Evolutionary conservation across 2,329 filamentous ascomycete species (phyloP).

Genomic region (Periconia sp.): DNA sequence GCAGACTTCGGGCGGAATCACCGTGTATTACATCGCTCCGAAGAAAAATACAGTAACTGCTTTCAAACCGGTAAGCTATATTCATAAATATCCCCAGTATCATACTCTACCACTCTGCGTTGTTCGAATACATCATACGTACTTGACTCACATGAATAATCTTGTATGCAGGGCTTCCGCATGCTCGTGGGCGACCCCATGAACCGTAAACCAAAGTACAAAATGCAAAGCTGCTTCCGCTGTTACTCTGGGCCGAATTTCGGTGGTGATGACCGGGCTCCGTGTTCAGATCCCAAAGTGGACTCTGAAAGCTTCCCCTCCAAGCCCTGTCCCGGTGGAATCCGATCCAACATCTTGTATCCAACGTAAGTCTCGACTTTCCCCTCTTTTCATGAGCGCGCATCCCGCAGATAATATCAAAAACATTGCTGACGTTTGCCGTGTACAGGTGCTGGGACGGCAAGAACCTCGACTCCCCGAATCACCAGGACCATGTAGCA

Average conservation of each 20-base stretch:
- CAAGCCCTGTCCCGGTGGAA: conserved; percentile 25
- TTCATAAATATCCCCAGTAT: neutral
- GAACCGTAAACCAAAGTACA: conserved; percentile 17
- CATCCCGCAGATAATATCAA: neutral
- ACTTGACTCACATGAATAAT: neutral
- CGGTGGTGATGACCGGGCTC: conserved; percentile 45
- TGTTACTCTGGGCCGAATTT: conserved; percentile 50
- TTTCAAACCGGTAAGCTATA: conserved; percentile 33
- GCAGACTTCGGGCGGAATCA: conserved; percentile 43
- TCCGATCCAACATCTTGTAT: conserved; percentile 33
- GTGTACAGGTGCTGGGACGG: conserved; percentile 42
- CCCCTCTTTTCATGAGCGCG: neutral
- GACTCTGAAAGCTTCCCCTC: conserved; percentile 22
- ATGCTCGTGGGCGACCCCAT: conserved; percentile 47
- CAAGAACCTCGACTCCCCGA: conserved; percentile 51
- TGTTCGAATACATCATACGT: neutral
- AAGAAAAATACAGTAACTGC: conserved; percentile 45
- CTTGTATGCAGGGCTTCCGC: conserved; percentile 3
- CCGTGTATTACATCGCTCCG: conserved; percentile 52
- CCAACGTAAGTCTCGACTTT: conserved; percentile 13
- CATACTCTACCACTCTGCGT: neutral
- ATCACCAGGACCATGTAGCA: conserved; percentile 58
- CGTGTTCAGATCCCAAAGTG: conserved; percentile 25
- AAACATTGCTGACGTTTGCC: neutral
- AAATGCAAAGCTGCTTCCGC: conserved; percentile 48